phyloP scores from a whole-genome alignment of 2,329 filamentous ascomycete genomes.

The Drechslerella dactyloides region DNA sequence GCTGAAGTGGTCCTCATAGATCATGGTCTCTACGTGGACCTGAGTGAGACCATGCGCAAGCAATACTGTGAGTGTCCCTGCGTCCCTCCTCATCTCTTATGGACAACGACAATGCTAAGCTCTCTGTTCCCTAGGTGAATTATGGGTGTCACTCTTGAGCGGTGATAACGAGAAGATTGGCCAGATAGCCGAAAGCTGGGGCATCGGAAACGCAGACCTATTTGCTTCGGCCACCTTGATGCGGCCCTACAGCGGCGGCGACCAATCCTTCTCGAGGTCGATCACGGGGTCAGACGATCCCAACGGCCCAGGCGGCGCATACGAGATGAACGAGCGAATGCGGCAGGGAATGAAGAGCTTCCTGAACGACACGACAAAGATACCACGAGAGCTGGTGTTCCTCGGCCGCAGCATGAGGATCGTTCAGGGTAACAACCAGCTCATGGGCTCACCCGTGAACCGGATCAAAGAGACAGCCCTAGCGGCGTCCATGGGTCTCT shows the following conservation, averaged over 20 bases:
- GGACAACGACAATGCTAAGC: not conserved
- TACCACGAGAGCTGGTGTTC: slow-evolving; percentile 89
- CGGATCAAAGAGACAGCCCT: slow-evolving; percentile 72
- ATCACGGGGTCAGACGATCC: slow-evolving; percentile 61
- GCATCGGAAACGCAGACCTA: slow-evolving; percentile 84
- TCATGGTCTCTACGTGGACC: slow-evolving; percentile 93
- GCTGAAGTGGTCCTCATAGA: slow-evolving; percentile 94
- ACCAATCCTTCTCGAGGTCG: slow-evolving; percentile 57
- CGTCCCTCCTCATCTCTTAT: not conserved
- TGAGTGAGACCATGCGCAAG: slow-evolving; percentile 80
- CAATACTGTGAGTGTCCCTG: slow-evolving; percentile 69
- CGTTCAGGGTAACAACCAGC: slow-evolving; percentile 91
- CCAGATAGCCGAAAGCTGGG: slow-evolving; percentile 78
- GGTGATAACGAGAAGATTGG: slow-evolving; percentile 85
- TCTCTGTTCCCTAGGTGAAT: slow-evolving; percentile 58
- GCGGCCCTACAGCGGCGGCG: slow-evolving; percentile 87
- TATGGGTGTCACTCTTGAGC: slow-evolving; percentile 93
- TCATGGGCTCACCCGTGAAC: slow-evolving; percentile 85
- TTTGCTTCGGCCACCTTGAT: slow-evolving; percentile 90
- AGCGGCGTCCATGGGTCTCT: slow-evolving; percentile 71
- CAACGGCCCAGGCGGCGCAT: slow-evolving; percentile 65
- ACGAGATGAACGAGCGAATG: slow-evolving; percentile 79
- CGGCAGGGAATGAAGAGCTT: slow-evolving; percentile 77
- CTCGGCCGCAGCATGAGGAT: slow-evolving; percentile 91
- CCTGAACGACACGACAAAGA: slow-evolving; percentile 82